Evolutionary conservation across 176 grass and related monocot species (phyloP).

Genomic region (Hyparrhenia diplandra): DNA sequence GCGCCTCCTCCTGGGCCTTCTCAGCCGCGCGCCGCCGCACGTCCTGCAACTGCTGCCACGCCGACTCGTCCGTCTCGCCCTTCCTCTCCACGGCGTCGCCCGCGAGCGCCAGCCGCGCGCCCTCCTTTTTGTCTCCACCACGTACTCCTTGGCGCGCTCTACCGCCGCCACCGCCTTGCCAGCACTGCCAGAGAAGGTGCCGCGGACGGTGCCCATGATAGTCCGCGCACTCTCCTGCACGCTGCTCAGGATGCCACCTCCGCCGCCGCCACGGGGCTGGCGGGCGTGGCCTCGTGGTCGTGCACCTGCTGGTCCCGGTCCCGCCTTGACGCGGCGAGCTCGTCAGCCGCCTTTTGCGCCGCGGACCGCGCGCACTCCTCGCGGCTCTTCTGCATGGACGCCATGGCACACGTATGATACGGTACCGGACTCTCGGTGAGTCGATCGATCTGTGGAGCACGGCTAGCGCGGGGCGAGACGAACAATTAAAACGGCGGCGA

Average conservation of each 20-base stretch:
- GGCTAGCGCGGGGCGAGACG: background rate
- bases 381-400: constrained; percentile 43
- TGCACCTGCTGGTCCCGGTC: background rate
- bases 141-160: constrained; percentile 34
- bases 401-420: background rate
- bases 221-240: constrained; percentile 37
- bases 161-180: background rate
- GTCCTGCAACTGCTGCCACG: constrained; percentile 43
- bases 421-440: background rate
- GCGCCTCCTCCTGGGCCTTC: constrained; percentile 26
- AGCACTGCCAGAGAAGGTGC: too few relatives aligned
- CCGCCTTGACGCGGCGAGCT: constrained; percentile 26
- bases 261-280: background rate
- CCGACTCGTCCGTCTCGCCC: constrained; percentile 48
- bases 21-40: constrained; percentile 38
- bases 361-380: constrained; percentile 37
- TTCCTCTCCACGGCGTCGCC: constrained; percentile 26
- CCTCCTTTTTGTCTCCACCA: constrained; percentile 30
- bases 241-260: constrained; percentile 24
- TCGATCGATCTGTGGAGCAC: background rate
- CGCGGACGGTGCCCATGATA: constrained; percentile 23
- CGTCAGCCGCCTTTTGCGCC: constrained; percentile 38
- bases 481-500: background rate
- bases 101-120: constrained; percentile 24
- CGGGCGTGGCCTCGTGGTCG: background rate